Evolutionary conservation across 805 yeast species (phyloP).

Genomic region (Barnettozyma sucrosica): DNA sequence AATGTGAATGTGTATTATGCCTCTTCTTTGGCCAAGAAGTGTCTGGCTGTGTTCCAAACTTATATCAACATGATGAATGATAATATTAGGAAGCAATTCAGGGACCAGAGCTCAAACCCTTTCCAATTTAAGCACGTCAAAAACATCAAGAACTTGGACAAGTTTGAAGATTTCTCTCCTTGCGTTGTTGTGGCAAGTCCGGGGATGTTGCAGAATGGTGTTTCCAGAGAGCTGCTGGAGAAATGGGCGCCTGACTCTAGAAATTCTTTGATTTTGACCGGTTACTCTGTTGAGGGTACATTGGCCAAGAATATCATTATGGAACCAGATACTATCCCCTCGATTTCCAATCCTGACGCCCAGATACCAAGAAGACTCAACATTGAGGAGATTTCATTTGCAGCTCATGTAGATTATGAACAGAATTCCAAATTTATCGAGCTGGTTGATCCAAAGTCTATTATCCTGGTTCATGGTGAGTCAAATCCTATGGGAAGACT

Average conservation of each 20-base stretch:
- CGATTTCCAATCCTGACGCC: slow-evolving; percentile 72
- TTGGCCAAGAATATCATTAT: slow-evolving; percentile 86
- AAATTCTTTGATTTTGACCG: slow-evolving; percentile 83
- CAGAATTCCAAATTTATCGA: slow-evolving; percentile 92
- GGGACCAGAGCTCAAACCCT: slow-evolving; percentile 80
- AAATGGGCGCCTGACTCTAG: slow-evolving; percentile 97
- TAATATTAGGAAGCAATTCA: slow-evolving; percentile 64
- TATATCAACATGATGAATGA: slow-evolving; percentile 98
- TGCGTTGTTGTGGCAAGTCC: slow-evolving; percentile 96
- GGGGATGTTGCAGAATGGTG: slow-evolving; percentile 97
- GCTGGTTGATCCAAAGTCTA: slow-evolving; percentile 73
- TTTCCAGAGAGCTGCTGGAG: slow-evolving; percentile 84
- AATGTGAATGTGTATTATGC: slow-evolving; percentile 85
- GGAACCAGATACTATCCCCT: slow-evolving; percentile 88
- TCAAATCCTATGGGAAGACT: slow-evolving; percentile 97
- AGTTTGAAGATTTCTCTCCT: slow-evolving; percentile 89
- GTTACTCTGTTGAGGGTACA: slow-evolving; percentile 98
- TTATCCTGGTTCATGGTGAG: slow-evolving; percentile 95
- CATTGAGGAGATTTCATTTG: slow-evolving; percentile 93
- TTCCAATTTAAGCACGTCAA: slow-evolving; percentile 84
- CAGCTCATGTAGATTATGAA: slow-evolving; percentile 98
- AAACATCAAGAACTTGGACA: slow-evolving; percentile 71
- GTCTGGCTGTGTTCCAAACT: slow-evolving; percentile 96
- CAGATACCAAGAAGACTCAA: slow-evolving; percentile 81
- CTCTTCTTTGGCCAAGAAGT: slow-evolving; percentile 86